phyloP scores from a whole-genome alignment of 768 basidiomycete genomes.

The Hydnum rufescens region DNA sequence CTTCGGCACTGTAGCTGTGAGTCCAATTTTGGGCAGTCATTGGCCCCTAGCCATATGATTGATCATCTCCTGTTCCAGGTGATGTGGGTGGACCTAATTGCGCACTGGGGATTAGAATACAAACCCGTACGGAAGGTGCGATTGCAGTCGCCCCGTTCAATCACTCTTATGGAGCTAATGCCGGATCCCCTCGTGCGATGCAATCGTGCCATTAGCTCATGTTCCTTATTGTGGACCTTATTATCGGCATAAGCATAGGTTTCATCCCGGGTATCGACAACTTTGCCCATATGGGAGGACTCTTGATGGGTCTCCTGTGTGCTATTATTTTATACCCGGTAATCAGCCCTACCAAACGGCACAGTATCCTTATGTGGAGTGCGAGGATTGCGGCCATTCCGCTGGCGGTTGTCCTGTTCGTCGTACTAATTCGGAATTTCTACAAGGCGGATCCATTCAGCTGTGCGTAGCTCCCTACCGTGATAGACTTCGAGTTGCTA shows the following conservation, averaged over 20 bases:
- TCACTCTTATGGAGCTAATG: not conserved
- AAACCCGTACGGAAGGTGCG: constrained; percentile 59
- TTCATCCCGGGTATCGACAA: constrained; percentile 57
- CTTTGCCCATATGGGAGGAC: constrained; percentile 80
- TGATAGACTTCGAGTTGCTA: not conserved
- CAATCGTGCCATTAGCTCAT: constrained; percentile 31
- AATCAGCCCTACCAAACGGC: constrained; percentile 59
- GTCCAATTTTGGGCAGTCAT: no score
- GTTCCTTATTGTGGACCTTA: constrained; percentile 70
- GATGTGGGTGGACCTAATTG: constrained; percentile 65
- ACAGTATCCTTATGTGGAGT: constrained; percentile 48
- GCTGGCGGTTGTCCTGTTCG: constrained; percentile 57
- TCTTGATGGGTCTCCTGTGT: constrained; percentile 62
- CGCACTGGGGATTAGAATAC: constrained; percentile 83
- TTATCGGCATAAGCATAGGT: constrained; percentile 56
- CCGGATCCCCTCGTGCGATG: not conserved
- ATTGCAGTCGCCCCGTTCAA: not conserved
- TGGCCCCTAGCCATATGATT: no score
- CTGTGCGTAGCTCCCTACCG: constrained; percentile 26
- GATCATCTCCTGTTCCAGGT: no score
- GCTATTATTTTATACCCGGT: constrained; percentile 79
- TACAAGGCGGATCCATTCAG: constrained; percentile 74
- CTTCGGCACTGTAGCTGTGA: constrained; percentile 72
- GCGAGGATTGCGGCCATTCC: constrained; percentile 58
- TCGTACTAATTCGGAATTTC: constrained; percentile 72